Conservation (phyloP, 495 filamentous ascomycete species). For the Podospora appendiculata region DNA sequence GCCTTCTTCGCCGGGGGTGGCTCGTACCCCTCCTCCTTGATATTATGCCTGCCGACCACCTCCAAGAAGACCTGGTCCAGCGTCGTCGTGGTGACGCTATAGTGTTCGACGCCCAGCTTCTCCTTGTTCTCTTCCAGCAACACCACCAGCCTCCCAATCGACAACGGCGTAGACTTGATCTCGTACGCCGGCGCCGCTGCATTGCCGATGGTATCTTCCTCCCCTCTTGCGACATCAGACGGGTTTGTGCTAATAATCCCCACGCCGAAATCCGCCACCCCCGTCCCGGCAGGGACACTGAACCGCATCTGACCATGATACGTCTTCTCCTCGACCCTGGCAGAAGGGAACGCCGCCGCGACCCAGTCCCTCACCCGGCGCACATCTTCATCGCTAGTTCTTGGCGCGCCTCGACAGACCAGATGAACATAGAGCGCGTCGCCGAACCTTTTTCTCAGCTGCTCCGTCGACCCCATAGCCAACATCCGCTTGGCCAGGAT, state of each 20-base stretch:
- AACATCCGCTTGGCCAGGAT: constrained; percentile 68
- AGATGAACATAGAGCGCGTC: constrained; percentile 60
- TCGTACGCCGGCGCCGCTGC: background rate
- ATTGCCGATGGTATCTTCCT: constrained; percentile 2
- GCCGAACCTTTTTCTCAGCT: constrained; percentile 52
- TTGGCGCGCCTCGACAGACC: constrained; percentile 64
- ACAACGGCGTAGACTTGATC: constrained; percentile 6
- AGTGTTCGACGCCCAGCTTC: constrained; percentile 64
- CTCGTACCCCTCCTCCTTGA: constrained; percentile 66
- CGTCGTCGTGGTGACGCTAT: constrained; percentile 71
- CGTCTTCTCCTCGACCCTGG: constrained; percentile 59
- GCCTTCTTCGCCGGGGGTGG: constrained; percentile 25
- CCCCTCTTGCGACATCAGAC: background rate
- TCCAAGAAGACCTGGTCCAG: constrained; percentile 82
- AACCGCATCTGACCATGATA: constrained; percentile 82
- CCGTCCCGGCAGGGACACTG: constrained; percentile 47
- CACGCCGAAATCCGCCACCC: background rate
- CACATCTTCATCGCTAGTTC: constrained; percentile 60
- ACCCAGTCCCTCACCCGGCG: constrained; percentile 56
- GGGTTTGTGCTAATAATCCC: constrained; percentile 4
- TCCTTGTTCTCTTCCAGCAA: constrained; percentile 60
- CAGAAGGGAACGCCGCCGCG: constrained; percentile 41
- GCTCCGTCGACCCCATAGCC: constrained; percentile 56
- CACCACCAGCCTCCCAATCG: constrained; percentile 59
- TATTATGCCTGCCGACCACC: constrained; percentile 69